Conservation (phyloP, 2,329 filamentous ascomycete species). For the Penicillium psychrosexuale region DNA sequence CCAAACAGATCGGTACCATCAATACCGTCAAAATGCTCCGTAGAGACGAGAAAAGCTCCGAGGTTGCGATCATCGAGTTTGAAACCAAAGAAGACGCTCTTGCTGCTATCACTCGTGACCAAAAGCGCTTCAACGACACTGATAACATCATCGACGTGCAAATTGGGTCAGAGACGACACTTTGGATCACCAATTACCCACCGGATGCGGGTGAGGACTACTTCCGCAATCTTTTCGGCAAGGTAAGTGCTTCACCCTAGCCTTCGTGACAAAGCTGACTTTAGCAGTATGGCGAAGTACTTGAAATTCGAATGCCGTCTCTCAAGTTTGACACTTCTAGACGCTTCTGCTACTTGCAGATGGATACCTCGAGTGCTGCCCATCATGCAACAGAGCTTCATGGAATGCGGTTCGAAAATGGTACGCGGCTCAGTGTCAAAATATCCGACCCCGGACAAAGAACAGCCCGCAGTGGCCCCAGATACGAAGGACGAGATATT, state of each 20-base stretch:
- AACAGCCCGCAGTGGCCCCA: slow-evolving; percentile 73
- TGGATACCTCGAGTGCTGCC: slow-evolving; percentile 66
- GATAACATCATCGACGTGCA: slow-evolving; percentile 66
- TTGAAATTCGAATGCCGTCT: slow-evolving; percentile 85
- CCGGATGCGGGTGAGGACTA: slow-evolving; percentile 49
- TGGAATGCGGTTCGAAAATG: slow-evolving; percentile 64
- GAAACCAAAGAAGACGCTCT: slow-evolving; percentile 73
- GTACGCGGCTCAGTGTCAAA: slow-evolving; percentile 68
- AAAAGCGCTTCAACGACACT: slow-evolving; percentile 68
- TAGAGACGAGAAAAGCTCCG: slow-evolving; percentile 58
- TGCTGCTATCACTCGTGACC: slow-evolving; percentile 75
- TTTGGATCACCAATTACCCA: slow-evolving; percentile 91
- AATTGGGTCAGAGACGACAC: slow-evolving; percentile 71
- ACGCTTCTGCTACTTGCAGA: slow-evolving; percentile 95
- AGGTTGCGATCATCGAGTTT: slow-evolving; percentile 81
- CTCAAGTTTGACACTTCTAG: slow-evolving; percentile 84
- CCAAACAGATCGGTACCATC: slow-evolving; percentile 66
- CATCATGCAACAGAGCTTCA: slow-evolving; percentile 70
- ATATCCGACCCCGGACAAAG: slow-evolving; percentile 79
- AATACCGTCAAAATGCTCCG: slow-evolving; percentile 69
- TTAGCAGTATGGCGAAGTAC: slow-evolving; percentile 68
- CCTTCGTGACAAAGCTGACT: slow-evolving; percentile 11
- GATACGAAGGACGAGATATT: slow-evolving; percentile 83
- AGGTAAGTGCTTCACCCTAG: slow-evolving; percentile 35
- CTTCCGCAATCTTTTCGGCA: slow-evolving; percentile 56